Percentiles rank a stretch among this genome's conserved stretches.
Evolutionary conservation across 768 basidiomycete genomes (phyloP).

Genomic region (Tulasnella sp.): DNA sequence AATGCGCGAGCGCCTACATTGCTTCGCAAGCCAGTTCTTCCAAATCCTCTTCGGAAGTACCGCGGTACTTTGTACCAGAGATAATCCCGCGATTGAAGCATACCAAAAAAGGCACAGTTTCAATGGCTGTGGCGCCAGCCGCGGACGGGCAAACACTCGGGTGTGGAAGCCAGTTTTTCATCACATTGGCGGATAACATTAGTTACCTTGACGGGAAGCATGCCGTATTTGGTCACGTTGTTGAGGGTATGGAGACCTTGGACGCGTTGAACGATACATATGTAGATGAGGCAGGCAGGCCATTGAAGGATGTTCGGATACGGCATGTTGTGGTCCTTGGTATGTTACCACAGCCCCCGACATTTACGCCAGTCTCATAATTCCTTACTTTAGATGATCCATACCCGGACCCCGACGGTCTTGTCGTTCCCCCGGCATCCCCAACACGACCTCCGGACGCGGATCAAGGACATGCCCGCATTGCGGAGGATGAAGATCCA

Average conservation of each 20-base stretch:
- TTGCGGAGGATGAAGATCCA: slow-evolving; percentile 91
- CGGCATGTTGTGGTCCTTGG: slow-evolving; percentile 92
- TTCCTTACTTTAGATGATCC: slow-evolving; percentile 61
- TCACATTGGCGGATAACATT: slow-evolving; percentile 80
- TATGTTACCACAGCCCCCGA: slow-evolving; percentile 28
- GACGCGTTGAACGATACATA: slow-evolving; percentile 89
- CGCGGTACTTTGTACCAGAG: slow-evolving; percentile 85
- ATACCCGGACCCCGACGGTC: slow-evolving; percentile 72
- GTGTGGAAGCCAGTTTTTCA: slow-evolving; percentile 92
- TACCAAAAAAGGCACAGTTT: slow-evolving; percentile 71
- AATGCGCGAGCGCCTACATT: slow-evolving; percentile 73
- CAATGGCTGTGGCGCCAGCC: slow-evolving; percentile 92
- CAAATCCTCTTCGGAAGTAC: slow-evolving; percentile 25
- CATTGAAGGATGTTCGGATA: slow-evolving; percentile 88
- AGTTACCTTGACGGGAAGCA: slow-evolving; percentile 94
- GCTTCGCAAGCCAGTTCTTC: slow-evolving; percentile 34
- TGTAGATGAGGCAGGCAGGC: slow-evolving; percentile 75
- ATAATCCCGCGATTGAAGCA: slow-evolving; percentile 76
- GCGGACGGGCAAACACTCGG: slow-evolving; percentile 55
- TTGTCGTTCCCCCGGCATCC: slow-evolving; percentile 57
- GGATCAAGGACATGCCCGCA: slow-evolving; percentile 51
- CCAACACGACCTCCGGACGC: slow-evolving; percentile 76
- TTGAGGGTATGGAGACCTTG: slow-evolving; percentile 85
- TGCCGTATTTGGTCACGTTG: slow-evolving; percentile 89
- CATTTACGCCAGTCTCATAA: not conserved